A percentile compares a stretch with the other conserved stretches of the same genome.
phyloP scores from a whole-genome alignment of 306 rosid genomes.

The Arachis hypogaea region DNA sequence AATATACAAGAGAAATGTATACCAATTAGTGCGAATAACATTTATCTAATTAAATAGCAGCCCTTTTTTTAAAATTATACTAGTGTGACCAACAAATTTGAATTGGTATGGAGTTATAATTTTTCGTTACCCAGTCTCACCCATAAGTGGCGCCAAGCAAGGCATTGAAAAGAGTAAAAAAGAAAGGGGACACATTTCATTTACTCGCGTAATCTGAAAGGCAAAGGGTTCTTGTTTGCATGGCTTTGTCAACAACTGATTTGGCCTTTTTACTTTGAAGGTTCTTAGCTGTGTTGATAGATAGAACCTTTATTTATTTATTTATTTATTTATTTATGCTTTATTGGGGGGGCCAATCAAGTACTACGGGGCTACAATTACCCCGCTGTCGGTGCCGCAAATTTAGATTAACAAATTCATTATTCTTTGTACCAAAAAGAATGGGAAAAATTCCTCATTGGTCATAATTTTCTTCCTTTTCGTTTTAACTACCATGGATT shows the following conservation, averaged over 20 bases:
- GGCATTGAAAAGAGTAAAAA: slow-evolving; percentile 22
- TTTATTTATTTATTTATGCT: too few relatives aligned
- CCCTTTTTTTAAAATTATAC: too few relatives aligned
- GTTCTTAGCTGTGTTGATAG: neutral
- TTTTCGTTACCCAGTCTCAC: neutral
- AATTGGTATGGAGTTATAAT: too few relatives aligned
- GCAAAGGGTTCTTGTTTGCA: slow-evolving; percentile 5
- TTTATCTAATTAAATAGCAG: too few relatives aligned
- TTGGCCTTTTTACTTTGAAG: slow-evolving; percentile 32
- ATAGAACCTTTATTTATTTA: too few relatives aligned
- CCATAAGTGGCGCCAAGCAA: slow-evolving; percentile 6
- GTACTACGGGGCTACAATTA: slow-evolving; percentile 9
- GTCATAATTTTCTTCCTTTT: slow-evolving; percentile 3
- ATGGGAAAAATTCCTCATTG: too few relatives aligned
- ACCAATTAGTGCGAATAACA: too few relatives aligned
- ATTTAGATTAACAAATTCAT: neutral
- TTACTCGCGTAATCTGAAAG: neutral
- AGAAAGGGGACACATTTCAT: neutral
- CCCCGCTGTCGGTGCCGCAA: slow-evolving; percentile 46
- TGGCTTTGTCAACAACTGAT: slow-evolving; percentile 9
- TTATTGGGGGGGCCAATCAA: too few relatives aligned
- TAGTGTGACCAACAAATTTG: too few relatives aligned
- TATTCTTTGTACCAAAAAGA: slow-evolving; percentile 4
- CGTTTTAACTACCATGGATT: slow-evolving; percentile 32
- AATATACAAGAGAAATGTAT: too few relatives aligned